Conservation (phyloP, 208 protist species). For the Perkinsela sp. region DNA sequence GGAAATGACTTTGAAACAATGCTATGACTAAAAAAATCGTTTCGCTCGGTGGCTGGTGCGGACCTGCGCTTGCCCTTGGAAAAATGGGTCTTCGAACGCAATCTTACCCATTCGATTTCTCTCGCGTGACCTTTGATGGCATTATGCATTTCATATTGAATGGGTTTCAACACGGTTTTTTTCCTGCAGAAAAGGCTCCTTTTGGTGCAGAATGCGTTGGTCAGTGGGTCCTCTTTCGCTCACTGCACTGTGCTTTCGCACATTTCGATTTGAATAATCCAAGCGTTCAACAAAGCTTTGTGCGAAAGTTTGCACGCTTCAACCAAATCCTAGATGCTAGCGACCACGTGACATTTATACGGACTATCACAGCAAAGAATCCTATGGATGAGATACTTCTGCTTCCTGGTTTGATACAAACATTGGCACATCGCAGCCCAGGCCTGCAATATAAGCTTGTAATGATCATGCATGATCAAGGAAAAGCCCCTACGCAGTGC, state of each 20-base stretch:
- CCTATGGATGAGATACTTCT: slow-evolving; percentile 19
- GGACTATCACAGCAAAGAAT: slow-evolving; percentile 22
- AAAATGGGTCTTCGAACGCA: slow-evolving; percentile 30
- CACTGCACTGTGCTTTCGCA: slow-evolving; percentile 33
- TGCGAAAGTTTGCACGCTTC: slow-evolving; percentile 18
- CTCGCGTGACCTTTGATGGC: slow-evolving; percentile 24
- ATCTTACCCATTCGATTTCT: slow-evolving; percentile 41
- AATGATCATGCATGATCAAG: slow-evolving; percentile 28
- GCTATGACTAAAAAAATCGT: slow-evolving; percentile 12
- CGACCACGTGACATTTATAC: slow-evolving; percentile 23
- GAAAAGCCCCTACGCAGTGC: slow-evolving; percentile 13
- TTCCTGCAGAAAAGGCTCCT: slow-evolving; percentile 19
- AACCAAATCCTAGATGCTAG: slow-evolving; percentile 9
- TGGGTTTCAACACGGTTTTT: slow-evolving; percentile 28
- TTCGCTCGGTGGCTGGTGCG: slow-evolving; percentile 38
- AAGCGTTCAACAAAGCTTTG: slow-evolving; percentile 16
- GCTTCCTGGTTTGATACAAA: slow-evolving; percentile 8
- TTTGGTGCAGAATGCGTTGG: slow-evolving; percentile 38
- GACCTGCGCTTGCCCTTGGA: slow-evolving; percentile 26
- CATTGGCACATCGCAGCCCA: slow-evolving; percentile 15
- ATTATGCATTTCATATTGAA: slow-evolving; percentile 21
- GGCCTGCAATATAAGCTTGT: slow-evolving; percentile 19
- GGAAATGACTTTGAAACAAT: too few relatives aligned
- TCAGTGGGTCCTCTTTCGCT: slow-evolving; percentile 31
- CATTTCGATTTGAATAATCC: slow-evolving; percentile 38